These are phyloP conservation scores for Primulina huaijiensis DNA, from an alignment of 257 asterid species.

Conservation along the genomic window DNA sequence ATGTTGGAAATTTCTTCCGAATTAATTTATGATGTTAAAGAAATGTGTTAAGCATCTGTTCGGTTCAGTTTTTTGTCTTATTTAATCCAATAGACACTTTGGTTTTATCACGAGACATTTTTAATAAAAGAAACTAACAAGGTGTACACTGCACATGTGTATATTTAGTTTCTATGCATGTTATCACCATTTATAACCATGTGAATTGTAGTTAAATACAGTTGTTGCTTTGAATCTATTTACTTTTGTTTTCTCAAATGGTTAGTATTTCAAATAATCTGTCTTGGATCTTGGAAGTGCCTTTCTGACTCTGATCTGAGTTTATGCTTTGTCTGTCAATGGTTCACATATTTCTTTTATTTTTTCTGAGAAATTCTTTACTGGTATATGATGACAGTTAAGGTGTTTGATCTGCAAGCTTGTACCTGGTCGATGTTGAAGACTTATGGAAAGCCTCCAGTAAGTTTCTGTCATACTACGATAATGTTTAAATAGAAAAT, in stretches of 20 bases:
- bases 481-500: constrained; percentile 16
- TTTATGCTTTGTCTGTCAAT: constrained; percentile 30
- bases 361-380: background rate
- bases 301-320: constrained; percentile 15
- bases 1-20: background rate
- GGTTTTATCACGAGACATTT: constrained; percentile 17
- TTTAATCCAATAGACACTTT: constrained; percentile 19
- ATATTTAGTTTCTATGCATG: background rate
- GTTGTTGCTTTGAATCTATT: constrained; percentile 13
- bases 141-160: constrained; percentile 3
- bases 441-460: constrained; percentile 97
- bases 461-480: constrained; percentile 32
- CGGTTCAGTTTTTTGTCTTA: constrained; percentile 15
- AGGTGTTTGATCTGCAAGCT: constrained; percentile 83
- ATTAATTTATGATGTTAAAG: constrained; percentile 11
- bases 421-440: constrained; percentile 81
- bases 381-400: constrained; percentile 55
- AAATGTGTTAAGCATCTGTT: constrained; percentile 13
- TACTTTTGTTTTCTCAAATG: background rate
- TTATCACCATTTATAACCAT: background rate
- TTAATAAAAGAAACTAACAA: constrained; percentile 13
- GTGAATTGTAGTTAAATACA: background rate
- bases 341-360: background rate
- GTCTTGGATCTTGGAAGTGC: constrained; percentile 1
- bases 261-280: background rate